A percentile compares a stretch with the other conserved stretches of the same genome.
These are phyloP conservation scores for Xanthoconium separans DNA, from an alignment of 1,284 basidiomycete species.

Conservation along the genomic window DNA sequence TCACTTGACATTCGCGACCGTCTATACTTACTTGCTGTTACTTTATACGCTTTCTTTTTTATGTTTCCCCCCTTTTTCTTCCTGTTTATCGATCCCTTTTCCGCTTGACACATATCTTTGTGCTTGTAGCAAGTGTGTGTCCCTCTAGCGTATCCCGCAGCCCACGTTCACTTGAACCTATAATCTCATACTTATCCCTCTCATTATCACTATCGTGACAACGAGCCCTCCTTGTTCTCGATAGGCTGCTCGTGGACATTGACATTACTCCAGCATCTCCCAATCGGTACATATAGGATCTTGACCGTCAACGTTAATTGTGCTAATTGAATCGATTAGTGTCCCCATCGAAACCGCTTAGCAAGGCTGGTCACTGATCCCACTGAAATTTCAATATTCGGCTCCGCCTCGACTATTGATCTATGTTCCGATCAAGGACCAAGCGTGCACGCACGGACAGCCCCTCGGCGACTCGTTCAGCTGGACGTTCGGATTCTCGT, in stretches of 20 bases:
- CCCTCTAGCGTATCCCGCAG: constrained; percentile 25
- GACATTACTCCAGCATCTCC: not conserved
- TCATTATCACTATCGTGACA: constrained; percentile 30
- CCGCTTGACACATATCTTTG: constrained; percentile 23
- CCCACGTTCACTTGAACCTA: constrained; percentile 22
- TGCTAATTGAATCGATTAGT: constrained; percentile 15
- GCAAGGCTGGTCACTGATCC: not conserved
- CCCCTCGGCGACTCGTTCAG: too few species aligned
- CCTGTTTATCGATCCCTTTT: constrained; percentile 10
- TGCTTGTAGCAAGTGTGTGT: constrained; percentile 26
- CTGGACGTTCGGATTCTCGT: constrained; percentile 2
- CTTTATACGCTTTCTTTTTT: constrained; percentile 33
- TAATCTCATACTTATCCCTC: constrained; percentile 31
- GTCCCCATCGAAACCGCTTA: constrained; percentile 11
- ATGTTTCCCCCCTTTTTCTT: constrained; percentile 6
- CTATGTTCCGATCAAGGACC: too few species aligned
- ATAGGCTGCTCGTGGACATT: constrained; percentile 20
- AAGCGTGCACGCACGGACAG: not conserved
- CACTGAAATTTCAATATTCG: not conserved
- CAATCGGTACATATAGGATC: constrained; percentile 12
- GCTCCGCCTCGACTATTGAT: not conserved
- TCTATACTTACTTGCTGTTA: constrained; percentile 30
- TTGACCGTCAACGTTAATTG: not conserved
- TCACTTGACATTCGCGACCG: constrained; percentile 38
- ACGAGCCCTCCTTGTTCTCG: constrained; percentile 21